Percentiles rank a stretch among this genome's conserved stretches.
These are phyloP conservation scores for Tylopilus cervinicoccineus DNA, from an alignment of 768 basidiomycete species.

Conservation along the genomic window DNA sequence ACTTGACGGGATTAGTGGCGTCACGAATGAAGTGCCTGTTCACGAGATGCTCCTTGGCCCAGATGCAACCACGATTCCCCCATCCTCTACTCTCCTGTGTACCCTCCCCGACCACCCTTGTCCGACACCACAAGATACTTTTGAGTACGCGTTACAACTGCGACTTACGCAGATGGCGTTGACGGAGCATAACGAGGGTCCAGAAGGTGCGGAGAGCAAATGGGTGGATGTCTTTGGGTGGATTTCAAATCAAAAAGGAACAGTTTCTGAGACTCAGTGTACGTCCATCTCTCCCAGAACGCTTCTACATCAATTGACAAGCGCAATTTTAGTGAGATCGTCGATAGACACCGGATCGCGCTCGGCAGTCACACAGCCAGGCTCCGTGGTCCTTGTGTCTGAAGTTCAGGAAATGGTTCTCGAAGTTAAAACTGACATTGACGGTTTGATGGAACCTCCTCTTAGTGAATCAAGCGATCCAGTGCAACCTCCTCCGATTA, in stretches of 20 bases:
- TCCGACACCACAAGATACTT: slow-evolving; percentile 53
- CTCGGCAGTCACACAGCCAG: slow-evolving; percentile 22
- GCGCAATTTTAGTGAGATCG: slow-evolving; percentile 23
- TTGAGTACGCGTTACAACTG: slow-evolving; percentile 79
- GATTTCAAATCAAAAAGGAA: slow-evolving; percentile 63
- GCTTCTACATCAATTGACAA: background rate
- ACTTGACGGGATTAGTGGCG: background rate
- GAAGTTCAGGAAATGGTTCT: slow-evolving; percentile 9
- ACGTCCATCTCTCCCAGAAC: slow-evolving; percentile 3
- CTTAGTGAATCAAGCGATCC: background rate
- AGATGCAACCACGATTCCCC: slow-evolving; percentile 34
- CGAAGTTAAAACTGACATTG: slow-evolving; percentile 10
- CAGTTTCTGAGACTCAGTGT: slow-evolving; percentile 25
- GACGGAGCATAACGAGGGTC: slow-evolving; percentile 78
- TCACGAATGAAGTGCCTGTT: slow-evolving; percentile 4
- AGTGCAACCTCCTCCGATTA: slow-evolving; percentile 40
- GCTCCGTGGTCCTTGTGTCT: slow-evolving; percentile 12
- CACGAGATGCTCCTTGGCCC: slow-evolving; percentile 29
- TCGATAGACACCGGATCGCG: slow-evolving; percentile 28
- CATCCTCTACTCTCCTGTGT: slow-evolving; percentile 40
- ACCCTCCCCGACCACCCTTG: slow-evolving; percentile 45
- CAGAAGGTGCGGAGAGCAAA: slow-evolving; percentile 73
- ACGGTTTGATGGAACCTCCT: slow-evolving; percentile 1
- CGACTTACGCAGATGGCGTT: slow-evolving; percentile 83
- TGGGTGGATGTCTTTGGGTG: slow-evolving; percentile 86